phyloP scores from a whole-genome alignment of 148 eudicot genomes.

The Spergularia marina region DNA sequence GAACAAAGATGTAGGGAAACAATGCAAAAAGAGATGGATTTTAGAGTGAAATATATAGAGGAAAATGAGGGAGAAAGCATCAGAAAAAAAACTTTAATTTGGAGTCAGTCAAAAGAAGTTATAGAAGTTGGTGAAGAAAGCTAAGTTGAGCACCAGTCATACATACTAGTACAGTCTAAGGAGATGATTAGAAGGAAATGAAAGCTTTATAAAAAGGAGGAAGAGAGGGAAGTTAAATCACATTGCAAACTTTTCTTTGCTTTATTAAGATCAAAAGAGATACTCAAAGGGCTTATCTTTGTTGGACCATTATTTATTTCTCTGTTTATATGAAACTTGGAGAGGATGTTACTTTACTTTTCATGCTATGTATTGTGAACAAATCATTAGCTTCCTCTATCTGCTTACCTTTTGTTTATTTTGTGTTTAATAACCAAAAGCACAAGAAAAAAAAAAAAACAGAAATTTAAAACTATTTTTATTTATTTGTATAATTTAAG shows the following conservation, averaged over 20 bases:
- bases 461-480: no score
- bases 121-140: constrained; percentile 37
- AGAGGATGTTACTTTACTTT: constrained; percentile 29
- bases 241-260: constrained; percentile 23
- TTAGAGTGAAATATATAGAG: neutral
- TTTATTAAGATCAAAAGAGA: constrained; percentile 37
- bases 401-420: constrained; percentile 19
- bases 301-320: constrained; percentile 28
- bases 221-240: constrained; percentile 20
- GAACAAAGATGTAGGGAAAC: neutral
- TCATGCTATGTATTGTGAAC: constrained; percentile 23
- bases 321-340: constrained; percentile 22
- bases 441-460: neutral
- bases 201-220: constrained; percentile 36
- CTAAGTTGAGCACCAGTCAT: constrained; percentile 1
- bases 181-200: constrained; percentile 21
- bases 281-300: constrained; percentile 37
- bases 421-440: constrained; percentile 8
- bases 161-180: constrained; percentile 23
- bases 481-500: no score
- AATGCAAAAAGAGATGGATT: neutral
- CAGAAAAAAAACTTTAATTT: constrained; percentile 5
- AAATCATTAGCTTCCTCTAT: constrained; percentile 32
- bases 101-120: constrained; percentile 36
- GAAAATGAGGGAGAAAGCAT: constrained; percentile 15